Conservation (phyloP, 164 flowering plant species). For the Tinospora cordifolia region DNA sequence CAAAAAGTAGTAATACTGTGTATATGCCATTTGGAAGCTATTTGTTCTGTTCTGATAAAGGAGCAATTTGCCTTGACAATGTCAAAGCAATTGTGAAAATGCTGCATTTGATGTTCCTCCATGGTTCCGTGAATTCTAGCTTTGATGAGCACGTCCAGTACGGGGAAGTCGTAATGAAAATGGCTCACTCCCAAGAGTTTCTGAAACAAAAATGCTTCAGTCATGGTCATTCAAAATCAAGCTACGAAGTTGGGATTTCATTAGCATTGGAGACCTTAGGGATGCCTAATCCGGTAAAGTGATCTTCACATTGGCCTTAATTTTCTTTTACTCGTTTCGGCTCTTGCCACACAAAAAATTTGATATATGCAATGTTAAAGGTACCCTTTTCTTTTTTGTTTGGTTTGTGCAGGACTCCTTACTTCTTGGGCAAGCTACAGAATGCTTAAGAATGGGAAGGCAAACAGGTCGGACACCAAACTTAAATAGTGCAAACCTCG, state of each 20-base stretch:
- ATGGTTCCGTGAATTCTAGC: conserved; percentile 21
- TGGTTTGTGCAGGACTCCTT: conserved; percentile 21
- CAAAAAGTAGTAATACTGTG: background rate
- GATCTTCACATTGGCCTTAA: background rate
- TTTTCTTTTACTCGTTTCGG: background rate
- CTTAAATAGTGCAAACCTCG: conserved; percentile 43
- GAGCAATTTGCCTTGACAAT: conserved; percentile 57
- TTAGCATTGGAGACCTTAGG: conserved; percentile 56
- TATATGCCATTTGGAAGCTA: conserved; percentile 65
- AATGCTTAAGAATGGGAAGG: conserved; percentile 45
- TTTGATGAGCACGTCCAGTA: conserved; percentile 60
- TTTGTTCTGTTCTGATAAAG: conserved; percentile 47
- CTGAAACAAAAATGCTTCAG: conserved; percentile 28
- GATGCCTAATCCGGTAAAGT: conserved; percentile 27
- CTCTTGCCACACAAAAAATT: background rate
- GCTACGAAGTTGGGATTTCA: conserved; percentile 54
- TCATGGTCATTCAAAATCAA: conserved; percentile 15
- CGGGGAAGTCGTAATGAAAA: conserved; percentile 32
- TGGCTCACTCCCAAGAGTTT: conserved; percentile 27
- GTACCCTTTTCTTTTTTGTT: background rate
- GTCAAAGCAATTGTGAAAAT: conserved; percentile 34
- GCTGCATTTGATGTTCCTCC: conserved; percentile 37
- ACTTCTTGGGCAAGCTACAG: conserved; percentile 21
- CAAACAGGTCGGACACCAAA: conserved; percentile 41
- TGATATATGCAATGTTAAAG: background rate